phyloP scores from a whole-genome alignment of 2,329 filamentous ascomycete genomes.

The Drechslera avenae region DNA sequence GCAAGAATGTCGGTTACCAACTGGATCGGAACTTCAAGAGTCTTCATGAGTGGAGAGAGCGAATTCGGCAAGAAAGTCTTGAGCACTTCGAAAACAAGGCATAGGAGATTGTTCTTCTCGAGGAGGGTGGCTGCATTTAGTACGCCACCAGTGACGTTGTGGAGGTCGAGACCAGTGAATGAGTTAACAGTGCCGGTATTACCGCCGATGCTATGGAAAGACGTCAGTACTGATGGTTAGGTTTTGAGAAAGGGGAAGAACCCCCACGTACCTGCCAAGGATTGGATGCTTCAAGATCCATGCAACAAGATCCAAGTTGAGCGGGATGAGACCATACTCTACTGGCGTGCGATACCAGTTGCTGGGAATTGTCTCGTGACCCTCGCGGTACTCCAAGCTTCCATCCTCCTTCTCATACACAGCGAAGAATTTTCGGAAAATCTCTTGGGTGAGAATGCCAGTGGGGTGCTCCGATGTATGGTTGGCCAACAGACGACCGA shows the following conservation, averaged over 20 bases:
- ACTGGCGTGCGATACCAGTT: constrained; percentile 57
- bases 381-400: constrained; percentile 48
- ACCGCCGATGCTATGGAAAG: constrained; percentile 51
- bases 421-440: constrained; percentile 56
- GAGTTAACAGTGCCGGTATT: constrained; percentile 59
- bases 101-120: constrained; percentile 49
- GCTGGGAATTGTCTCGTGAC: constrained; percentile 59
- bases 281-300: constrained; percentile 23
- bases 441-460: constrained; percentile 27
- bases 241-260: not conserved
- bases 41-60: constrained; percentile 35
- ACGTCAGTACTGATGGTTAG: not conserved
- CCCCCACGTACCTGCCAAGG: constrained; percentile 23
- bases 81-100: constrained; percentile 45
- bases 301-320: constrained; percentile 25
- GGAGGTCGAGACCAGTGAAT: constrained; percentile 53
- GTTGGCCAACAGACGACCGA: constrained; percentile 41
- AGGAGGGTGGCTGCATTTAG: constrained; percentile 36
- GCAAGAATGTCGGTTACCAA: constrained; percentile 25
- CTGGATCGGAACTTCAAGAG: constrained; percentile 29
- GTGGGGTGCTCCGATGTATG: constrained; percentile 22
- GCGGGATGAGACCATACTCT: constrained; percentile 55
- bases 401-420: constrained; percentile 51
- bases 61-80: constrained; percentile 44
- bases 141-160: constrained; percentile 32